Evolutionary conservation across 345 rosid species (phyloP).

Genomic region (Firmiana major): DNA sequence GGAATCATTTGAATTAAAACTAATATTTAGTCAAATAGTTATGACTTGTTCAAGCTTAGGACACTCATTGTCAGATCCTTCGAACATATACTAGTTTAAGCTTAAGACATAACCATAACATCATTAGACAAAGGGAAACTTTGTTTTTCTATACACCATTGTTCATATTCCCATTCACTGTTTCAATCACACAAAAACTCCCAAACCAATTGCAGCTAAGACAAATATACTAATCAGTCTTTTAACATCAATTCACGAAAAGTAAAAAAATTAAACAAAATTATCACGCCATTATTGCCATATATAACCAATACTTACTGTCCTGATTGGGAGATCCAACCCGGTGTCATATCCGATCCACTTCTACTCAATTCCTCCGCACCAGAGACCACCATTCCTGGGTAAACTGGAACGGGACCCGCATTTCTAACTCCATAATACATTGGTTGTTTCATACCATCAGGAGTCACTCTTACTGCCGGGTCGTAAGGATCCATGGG

Average conservation of each 20-base stretch:
- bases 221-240: background rate
- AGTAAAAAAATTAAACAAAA: background rate
- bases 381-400: slow-evolving; percentile 43
- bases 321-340: slow-evolving; percentile 35
- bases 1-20: too few relatives aligned
- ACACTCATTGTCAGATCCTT: too few relatives aligned
- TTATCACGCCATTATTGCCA: too few relatives aligned
- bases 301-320: background rate
- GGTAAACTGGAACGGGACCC: slow-evolving; percentile 48
- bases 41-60: too few relatives aligned
- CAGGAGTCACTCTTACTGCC: slow-evolving; percentile 30
- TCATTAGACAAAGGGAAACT: background rate
- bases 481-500: slow-evolving; percentile 37
- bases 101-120: background rate
- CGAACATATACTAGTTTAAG: too few relatives aligned
- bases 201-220: background rate
- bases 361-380: slow-evolving; percentile 51
- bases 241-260: background rate
- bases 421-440: slow-evolving; percentile 62
- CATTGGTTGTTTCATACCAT: slow-evolving; percentile 49
- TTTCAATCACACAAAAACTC: slow-evolving; percentile 1
- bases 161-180: background rate
- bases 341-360: slow-evolving; percentile 38
- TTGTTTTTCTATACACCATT: background rate
- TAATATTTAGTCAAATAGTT: too few relatives aligned